Base-by-base conservation (phyloP, 768 basidiomycete species). In the Mycena galopus region DNA sequence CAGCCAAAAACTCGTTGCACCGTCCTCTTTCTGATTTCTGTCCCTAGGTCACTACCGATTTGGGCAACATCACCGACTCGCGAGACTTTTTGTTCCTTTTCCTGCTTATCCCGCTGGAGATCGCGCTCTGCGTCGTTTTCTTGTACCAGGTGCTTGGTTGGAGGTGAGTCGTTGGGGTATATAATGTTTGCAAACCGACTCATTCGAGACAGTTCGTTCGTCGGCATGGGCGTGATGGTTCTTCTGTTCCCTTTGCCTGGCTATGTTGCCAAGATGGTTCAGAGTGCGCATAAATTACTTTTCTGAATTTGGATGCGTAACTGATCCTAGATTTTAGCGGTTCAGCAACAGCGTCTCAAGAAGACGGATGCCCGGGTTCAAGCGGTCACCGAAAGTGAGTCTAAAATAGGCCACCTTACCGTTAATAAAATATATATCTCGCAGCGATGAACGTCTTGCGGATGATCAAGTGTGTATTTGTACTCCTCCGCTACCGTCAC, bases 301-400 rank as follows among this genome's bases (percentile, higher is more conserved):
- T 1, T n/a, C n/a, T n/a, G n/a, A 4, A 32, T 42, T 7, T 30
- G 33, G 51, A 37, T 25, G 19, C 44, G 0, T 42, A 11, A 23
- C 50, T 60, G 19, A 73, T 21, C 11, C 2, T 30, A 25, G 17
- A 44, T 56, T 57, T 32, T 56, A 74, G 69, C 62, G 10, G 82
- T 88, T 11, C 91, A 93, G 75, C 77, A 78, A n/a, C 77, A 82
- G 63, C 83, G 85, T 69, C 88, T 92, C 85, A 84, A 87, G 63
- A 89, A 84, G 81, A 88, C 87, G 0, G 93, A 93, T 77, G 86
- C 87, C 11, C 84, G 92, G 25, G 88, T 93, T 8, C 89, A 92
- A 77, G 81, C 82, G 2, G 87, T 93, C 60, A 89, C 91, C 1
- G 92, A 93, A 82, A 85, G 89, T 88, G 76, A 72, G 84, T 77